Evolutionary conservation across 169 alveolate species (phyloP).

Genomic region (Babesia bigemina): DNA sequence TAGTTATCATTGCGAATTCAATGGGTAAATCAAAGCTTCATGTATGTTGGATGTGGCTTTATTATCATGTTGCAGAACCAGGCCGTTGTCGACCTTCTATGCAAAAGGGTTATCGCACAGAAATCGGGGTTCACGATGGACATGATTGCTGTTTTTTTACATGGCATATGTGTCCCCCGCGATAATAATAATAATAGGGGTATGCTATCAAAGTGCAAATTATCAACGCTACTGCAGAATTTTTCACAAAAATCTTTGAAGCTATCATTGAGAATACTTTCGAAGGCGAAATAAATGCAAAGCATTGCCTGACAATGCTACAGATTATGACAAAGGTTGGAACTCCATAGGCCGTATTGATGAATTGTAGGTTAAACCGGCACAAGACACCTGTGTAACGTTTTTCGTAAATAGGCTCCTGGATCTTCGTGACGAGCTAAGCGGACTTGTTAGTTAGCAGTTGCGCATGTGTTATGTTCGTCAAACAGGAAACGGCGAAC

Average conservation of each 20-base stretch:
- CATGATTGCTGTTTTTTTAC: conserved; percentile 13
- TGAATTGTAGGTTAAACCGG: not conserved
- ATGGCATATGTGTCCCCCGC: conserved; percentile 16
- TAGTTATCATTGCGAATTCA: conserved; percentile 50
- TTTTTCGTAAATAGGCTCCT: not conserved
- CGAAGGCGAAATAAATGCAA: conserved; percentile 8
- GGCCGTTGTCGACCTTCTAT: conserved; percentile 11
- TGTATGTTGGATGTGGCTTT: conserved; percentile 21
- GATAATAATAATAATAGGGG: conserved; percentile 18
- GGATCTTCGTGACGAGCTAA: not conserved
- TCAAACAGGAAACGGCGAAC: conserved; percentile 7
- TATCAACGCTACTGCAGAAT: conserved; percentile 2
- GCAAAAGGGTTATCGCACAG: conserved; percentile 9
- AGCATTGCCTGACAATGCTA: conserved; percentile 21
- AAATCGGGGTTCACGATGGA: conserved; percentile 23
- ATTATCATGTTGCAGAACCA: conserved; percentile 17
- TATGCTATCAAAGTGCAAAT: not conserved
- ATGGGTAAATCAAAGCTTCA: conserved; percentile 57
- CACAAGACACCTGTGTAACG: not conserved
- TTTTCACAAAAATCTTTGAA: not conserved
- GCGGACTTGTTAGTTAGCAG: not conserved
- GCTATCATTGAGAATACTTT: not conserved
- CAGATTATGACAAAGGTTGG: conserved; percentile 43
- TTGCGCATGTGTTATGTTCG: not conserved
- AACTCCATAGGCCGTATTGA: too few species aligned